Base-by-base conservation (phyloP, 176 grass and related monocot genomes). In the Pharus latifolius region DNA sequence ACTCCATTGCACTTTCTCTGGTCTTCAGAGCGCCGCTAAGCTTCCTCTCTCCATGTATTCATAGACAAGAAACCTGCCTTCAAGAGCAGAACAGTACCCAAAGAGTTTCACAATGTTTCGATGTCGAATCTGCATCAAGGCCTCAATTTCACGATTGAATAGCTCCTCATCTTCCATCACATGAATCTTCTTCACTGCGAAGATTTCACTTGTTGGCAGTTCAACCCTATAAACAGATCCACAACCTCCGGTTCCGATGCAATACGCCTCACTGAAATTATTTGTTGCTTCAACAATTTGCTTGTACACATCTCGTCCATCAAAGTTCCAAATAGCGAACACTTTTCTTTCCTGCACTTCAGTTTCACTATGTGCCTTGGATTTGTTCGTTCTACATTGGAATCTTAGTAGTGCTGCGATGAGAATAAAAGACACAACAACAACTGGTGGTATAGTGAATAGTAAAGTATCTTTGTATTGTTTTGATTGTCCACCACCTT, bases 141-240 rank as follows among this genome's bases (percentile, higher is more conserved):
- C 54, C 0, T n/a, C 54, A 13, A 57, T 31, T 31, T 57, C 54
- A 32, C 6, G 27, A 31, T 57, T 57, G 27, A 57, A 57, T 2
- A 10, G 6, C 2, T 27, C 24, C 26, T 56, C 53, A 16, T 56
- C 2, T 17, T 5, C 8, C 28, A 9, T 57, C 54, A 46, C n/a
- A 45, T 65, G 14, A 9, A 64, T 64, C 14, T 44, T 64, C 61
- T 64, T 64, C 9, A 64, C 61, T 64, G 61, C 61, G 44, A 64
- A 64, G 25, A 44, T 45, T 14, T 64, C 29, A 28, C 23, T 38
- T n/a, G 38, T 64, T 45, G 23, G 7, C 5, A 64, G 28, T 57
- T 57, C 54, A 8, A 32, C 3, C 24, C 8, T n/a, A 7, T 57
- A 57, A 7, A 57, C 54, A 57, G 54, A 57, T 9, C 54, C 27